Evolutionary conservation across 768 basidiomycete genomes (phyloP), one percentile per base, ranked within the genome.

Genomic region (Astraeus odoratus): DNA sequence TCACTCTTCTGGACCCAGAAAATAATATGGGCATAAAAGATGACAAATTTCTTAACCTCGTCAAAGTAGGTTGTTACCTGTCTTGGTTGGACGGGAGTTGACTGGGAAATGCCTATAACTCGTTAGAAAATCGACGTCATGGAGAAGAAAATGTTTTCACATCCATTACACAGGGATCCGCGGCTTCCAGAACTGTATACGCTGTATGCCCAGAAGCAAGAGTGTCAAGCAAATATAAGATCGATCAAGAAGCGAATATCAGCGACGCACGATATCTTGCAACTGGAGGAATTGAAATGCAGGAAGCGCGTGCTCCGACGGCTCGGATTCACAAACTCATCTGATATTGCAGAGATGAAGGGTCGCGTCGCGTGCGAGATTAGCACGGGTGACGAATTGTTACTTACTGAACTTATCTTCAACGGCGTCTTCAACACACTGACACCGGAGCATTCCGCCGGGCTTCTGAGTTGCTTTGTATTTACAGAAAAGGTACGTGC

Each of bases 311-410:
- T 96, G 0, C 74, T 98, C 22, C 78, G 96, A 27, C 78, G 96
- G 26, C 69, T 99, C 5, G 94, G 86, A 0, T 98, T 98, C 71
- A 94, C 92, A 2, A 84, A 77, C 12, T 62, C 81, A 8, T 77
- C 83, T 1, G 95, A 98, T 63, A 96, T 98, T 47, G 91, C 98
- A 18, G 96, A 98, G 60, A 82, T 93, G 77, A 99, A 99, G 69
- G 96, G 96, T 1, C 76, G 96, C 30, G 95, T 99, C 1, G 96
- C 96, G 15, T 99, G 96, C 61, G 96, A 99, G 67, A 98, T 99
- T 66, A 92, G 88, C 60, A 84, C 93, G 2, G 96, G 96, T 6
- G 96, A 99, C 58, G 96, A 99, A 67, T 68, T 99, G 42, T 73
- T 99, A 26, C 74, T 99, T 50, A 99, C 96, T 1, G 96, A 98